phyloP scores from a whole-genome alignment of 1,284 basidiomycete species.

The Moesziomyces antarcticus region DNA sequence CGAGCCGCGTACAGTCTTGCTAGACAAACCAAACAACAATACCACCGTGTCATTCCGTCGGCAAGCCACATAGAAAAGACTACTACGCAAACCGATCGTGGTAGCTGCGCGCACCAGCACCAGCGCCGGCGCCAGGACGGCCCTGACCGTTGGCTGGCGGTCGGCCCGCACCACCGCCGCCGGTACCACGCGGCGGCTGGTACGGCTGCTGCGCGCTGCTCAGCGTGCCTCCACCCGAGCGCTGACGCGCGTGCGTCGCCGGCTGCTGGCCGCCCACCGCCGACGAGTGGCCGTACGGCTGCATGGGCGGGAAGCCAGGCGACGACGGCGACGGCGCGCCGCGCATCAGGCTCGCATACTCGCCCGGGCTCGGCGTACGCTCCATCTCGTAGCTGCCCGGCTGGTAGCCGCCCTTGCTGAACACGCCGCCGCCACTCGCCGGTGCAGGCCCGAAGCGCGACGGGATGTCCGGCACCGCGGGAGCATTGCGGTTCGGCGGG shows the following conservation, averaged over 20 bases:
- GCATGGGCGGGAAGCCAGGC: constrained; percentile 25
- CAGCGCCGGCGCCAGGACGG: not conserved
- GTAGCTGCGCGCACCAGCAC: constrained; percentile 16
- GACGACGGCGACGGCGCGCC: constrained; percentile 41
- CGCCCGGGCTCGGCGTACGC: constrained; percentile 44
- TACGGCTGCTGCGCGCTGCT: not conserved
- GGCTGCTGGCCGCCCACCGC: constrained; percentile 29
- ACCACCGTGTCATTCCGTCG: too few relatives aligned
- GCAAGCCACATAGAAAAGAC: not conserved
- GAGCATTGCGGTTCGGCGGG: constrained; percentile 20
- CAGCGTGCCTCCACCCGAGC: constrained; percentile 21
- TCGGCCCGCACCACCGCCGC: too few relatives aligned
- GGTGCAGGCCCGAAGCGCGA: constrained; percentile 21
- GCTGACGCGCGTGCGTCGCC: constrained; percentile 32
- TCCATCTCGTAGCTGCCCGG: constrained; percentile 49
- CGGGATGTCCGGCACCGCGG: constrained; percentile 48
- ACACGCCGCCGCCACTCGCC: not conserved
- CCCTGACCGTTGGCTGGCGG: not conserved
- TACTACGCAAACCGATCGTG: constrained; percentile 33
- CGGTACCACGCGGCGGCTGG: too few relatives aligned
- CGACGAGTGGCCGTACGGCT: constrained; percentile 43
- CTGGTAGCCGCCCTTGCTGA: constrained; percentile 12
- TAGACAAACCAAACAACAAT: too few relatives aligned
- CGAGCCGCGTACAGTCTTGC: too few relatives aligned
- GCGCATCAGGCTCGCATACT: constrained; percentile 50